Conservation (phyloP, 495 filamentous ascomycete genomes). For the Daldinia bambusicola region DNA sequence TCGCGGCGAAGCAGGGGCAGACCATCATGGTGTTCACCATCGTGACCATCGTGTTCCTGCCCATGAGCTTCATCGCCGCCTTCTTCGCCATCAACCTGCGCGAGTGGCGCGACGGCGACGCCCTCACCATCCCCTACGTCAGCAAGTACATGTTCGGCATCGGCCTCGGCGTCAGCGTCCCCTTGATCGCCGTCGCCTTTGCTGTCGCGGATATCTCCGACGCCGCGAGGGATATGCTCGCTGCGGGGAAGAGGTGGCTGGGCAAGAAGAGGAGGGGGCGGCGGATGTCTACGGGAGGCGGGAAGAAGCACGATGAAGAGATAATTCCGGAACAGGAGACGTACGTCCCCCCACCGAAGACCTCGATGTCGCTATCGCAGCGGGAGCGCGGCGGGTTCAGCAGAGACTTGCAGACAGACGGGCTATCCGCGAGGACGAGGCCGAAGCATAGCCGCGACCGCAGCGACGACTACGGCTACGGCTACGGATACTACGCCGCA, state of each 20-base stretch:
- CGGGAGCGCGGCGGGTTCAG: slow-evolving; percentile 17
- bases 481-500: slow-evolving; percentile 24
- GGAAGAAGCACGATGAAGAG: slow-evolving; percentile 1
- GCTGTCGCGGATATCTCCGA: slow-evolving; percentile 66
- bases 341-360: slow-evolving; percentile 22
- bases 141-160: slow-evolving; percentile 73
- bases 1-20: slow-evolving; percentile 73
- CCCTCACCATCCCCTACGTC: slow-evolving; percentile 66
- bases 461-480: slow-evolving; percentile 36
- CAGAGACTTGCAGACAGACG: slow-evolving; percentile 12
- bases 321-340: slow-evolving; percentile 5
- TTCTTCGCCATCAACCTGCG: slow-evolving; percentile 73
- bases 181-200: slow-evolving; percentile 68
- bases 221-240: slow-evolving; percentile 33
- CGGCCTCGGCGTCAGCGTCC: slow-evolving; percentile 72
- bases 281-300: background rate
- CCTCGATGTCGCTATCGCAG: slow-evolving; percentile 30
- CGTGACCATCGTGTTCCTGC: slow-evolving; percentile 75
- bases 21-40: slow-evolving; percentile 82
- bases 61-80: slow-evolving; percentile 72
- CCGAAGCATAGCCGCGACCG: slow-evolving; percentile 34
- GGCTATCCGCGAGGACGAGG: background rate
- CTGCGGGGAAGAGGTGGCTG: slow-evolving; percentile 2
- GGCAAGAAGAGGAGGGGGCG: background rate
- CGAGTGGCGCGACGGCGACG: slow-evolving; percentile 56